Evolutionary conservation across 805 yeast species (phyloP).

Genomic region (Clavispora fructus): DNA sequence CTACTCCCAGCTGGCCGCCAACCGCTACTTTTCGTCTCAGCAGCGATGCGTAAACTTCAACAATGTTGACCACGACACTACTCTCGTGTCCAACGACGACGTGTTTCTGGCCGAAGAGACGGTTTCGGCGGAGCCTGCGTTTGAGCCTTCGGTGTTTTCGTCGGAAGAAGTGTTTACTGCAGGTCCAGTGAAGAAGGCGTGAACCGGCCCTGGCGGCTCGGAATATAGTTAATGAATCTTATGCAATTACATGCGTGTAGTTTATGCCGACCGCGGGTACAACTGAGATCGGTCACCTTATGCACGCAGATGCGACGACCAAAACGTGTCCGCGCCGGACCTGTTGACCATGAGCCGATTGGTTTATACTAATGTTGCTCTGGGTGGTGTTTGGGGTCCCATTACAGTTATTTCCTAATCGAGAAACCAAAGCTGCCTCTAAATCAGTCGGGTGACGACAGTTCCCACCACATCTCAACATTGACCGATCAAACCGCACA

Average conservation of each 20-base stretch:
- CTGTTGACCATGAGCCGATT: no score
- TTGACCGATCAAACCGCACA: no score
- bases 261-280: not conserved
- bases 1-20: constrained; percentile 7
- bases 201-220: not conserved
- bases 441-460: no score
- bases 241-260: not conserved
- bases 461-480: no score
- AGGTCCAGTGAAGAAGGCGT: constrained; percentile 35
- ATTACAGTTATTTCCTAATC: no score
- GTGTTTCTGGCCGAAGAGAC: constrained; percentile 14
- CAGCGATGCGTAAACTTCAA: constrained; percentile 33
- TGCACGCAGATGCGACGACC: no score
- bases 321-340: no score
- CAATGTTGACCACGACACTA: constrained; percentile 26
- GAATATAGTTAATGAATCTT: not conserved
- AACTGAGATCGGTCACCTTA: no score
- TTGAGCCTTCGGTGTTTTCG: constrained; percentile 37
- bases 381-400: no score
- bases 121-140: constrained; percentile 10
- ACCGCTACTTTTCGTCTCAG: constrained; percentile 31
- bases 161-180: constrained; percentile 41
- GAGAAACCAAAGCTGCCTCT: no score
- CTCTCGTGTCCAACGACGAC: constrained; percentile 33
- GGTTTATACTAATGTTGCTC: no score